Evolutionary conservation across 2,329 filamentous ascomycete genomes (phyloP), one percentile per base, ranked within the genome.

Genomic region (Neoascochyta sp.): DNA sequence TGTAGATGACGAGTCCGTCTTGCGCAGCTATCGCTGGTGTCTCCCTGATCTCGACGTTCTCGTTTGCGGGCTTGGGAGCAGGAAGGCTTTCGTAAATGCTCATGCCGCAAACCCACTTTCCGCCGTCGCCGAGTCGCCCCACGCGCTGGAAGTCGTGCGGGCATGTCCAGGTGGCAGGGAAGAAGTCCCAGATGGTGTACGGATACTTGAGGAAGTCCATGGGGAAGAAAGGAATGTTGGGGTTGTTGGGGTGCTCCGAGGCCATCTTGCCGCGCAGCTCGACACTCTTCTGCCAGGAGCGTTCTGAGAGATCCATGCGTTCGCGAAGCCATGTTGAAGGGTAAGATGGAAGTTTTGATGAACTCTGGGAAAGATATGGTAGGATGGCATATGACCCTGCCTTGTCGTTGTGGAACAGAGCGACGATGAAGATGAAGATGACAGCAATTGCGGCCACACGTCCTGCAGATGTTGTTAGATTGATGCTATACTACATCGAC

Each of bases 81-180:
- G 55, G 45, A 14, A 53, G 32, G 5, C 36, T 40, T 15, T 59
- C 55, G 32, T 59, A 59, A 11, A 57, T 29, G 24, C 47, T 57
- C 54, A 59, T 57, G 9, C 55, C 55, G 28, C 55, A 59, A 11
- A 59, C 54, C 55, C 55, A 59, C 41, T 59, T 59, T 9, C 55
- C 55, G 16, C 55, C 55, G 26, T 59, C 55, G 4, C 55, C 55
- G 5, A 59, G 43, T 7, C 54, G 40, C 3, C 55, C 55, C 1
- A 59, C 47, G 18, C 55, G 50, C 32, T 59, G 55, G 18, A 59
- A 41, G 33, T 59, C 55, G 21, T 57, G 55, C 8, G 55, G 55
- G 21, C 55, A 59, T 22, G 52, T 57, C 49, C 50, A 59, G 4
- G 52, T 53, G 6, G 55, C 41, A 1, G 55, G 54, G 23, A 57